Percentiles rank a stretch among this genome's conserved stretches.
phyloP scores from a whole-genome alignment of 495 filamentous ascomycete species.

The Terfezia claveryi region DNA sequence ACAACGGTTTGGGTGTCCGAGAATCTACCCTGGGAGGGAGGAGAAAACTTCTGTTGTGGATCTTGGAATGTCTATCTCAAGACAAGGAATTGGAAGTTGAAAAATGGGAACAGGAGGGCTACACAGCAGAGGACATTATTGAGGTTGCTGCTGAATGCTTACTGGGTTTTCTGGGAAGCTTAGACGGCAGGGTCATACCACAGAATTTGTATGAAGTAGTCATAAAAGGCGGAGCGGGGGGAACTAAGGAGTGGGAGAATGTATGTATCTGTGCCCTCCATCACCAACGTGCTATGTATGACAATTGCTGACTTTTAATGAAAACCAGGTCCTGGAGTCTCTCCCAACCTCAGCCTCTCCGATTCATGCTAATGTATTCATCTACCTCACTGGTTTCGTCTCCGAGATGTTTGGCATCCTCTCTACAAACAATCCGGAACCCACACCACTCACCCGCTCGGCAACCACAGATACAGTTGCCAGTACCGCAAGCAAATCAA shows the following conservation, averaged over 20 bases:
- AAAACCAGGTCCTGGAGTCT: conserved; percentile 14
- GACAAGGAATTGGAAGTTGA: conserved; percentile 12
- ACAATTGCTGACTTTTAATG: not conserved
- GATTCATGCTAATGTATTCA: conserved; percentile 17
- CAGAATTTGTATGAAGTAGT: conserved; percentile 13
- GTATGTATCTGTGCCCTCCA: conserved; percentile 1
- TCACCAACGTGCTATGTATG: not conserved
- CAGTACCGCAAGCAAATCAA: not conserved
- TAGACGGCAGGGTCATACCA: conserved; percentile 13
- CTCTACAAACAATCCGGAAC: conserved; percentile 1
- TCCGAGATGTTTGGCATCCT: conserved; percentile 9
- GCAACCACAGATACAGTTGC: not conserved
- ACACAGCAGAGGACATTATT: conserved; percentile 2
- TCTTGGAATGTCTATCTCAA: conserved; percentile 16
- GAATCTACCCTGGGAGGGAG: not conserved
- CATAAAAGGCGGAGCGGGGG: conserved; percentile 9
- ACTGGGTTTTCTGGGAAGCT: conserved; percentile 8
- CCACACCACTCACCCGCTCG: conserved; percentile 3
- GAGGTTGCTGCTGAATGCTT: conserved; percentile 13
- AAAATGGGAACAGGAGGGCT: not conserved
- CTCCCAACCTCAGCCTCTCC: conserved; percentile 11
- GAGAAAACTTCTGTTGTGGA: conserved; percentile 6
- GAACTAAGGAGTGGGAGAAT: conserved; percentile 7
- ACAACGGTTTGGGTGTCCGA: not conserved
- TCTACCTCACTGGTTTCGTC: conserved; percentile 16